Evolutionary conservation across 2,329 filamentous ascomycete genomes (phyloP).

Genomic region (Verticillium albo-atrum): DNA sequence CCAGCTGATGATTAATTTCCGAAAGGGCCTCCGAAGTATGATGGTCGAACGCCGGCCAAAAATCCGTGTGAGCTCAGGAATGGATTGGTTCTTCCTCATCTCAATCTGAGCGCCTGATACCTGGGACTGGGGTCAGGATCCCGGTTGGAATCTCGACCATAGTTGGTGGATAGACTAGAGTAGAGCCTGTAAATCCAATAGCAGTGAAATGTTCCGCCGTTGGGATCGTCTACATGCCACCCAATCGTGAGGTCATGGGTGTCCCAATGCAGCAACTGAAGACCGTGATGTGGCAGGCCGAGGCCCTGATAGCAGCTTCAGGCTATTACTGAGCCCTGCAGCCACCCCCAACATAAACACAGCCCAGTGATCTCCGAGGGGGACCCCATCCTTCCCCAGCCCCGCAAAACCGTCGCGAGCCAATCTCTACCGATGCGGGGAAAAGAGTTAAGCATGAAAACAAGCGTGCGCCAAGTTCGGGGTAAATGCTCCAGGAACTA

Average conservation of each 20-base stretch:
- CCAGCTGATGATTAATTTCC: too few relatives aligned
- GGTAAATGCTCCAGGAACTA: conserved; percentile 1
- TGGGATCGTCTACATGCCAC: not conserved
- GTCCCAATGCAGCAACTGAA: not conserved
- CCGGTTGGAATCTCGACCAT: not conserved
- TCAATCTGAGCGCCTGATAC: not conserved
- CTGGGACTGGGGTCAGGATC: not conserved
- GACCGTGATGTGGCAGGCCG: not conserved
- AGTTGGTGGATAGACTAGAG: not conserved
- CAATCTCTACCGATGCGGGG: not conserved
- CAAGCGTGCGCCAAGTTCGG: conserved; percentile 9
- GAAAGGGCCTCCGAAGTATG: too few relatives aligned
- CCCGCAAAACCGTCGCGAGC: conserved; percentile 2
- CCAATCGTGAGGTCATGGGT: not conserved
- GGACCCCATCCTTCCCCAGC: conserved; percentile 2
- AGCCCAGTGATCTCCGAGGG: not conserved
- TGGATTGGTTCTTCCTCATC: not conserved
- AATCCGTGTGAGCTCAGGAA: not conserved
- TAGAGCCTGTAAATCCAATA: not conserved
- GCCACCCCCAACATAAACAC: not conserved
- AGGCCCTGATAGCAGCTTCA: not conserved
- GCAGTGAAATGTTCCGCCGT: not conserved
- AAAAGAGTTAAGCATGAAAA: not conserved
- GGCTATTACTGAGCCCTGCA: not conserved
- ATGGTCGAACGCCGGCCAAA: too few relatives aligned